Conservation (phyloP, 176 grass and related monocot species). For the Aegilops speltoides region DNA sequence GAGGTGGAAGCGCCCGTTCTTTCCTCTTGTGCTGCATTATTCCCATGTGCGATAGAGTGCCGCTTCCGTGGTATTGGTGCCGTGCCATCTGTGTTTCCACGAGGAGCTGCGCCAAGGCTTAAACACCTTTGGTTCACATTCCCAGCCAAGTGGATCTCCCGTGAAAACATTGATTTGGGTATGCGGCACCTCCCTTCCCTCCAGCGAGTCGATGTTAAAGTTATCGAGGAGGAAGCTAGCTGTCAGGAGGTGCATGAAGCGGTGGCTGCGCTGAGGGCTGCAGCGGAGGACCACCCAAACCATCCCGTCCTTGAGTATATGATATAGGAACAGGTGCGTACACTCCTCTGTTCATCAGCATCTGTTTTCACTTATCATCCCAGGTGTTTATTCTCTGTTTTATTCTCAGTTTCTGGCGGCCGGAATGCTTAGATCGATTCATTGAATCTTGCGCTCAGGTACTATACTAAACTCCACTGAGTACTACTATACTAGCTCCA, state of each 20-base stretch:
- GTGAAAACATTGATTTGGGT: background rate
- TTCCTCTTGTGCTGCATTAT: background rate
- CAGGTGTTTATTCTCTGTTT: too few relatives aligned
- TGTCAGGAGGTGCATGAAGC: background rate
- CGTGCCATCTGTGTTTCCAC: background rate
- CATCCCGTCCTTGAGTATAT: background rate
- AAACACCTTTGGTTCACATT: rapidly evolving
- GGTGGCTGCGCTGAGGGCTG: background rate
- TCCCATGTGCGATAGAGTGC: background rate
- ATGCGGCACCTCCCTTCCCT: background rate
- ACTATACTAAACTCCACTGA: too few relatives aligned
- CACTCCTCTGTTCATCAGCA: too few relatives aligned
- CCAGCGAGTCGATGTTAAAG: rapidly evolving
- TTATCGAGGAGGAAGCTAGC: background rate
- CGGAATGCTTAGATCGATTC: too few relatives aligned
- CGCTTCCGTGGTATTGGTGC: rapidly evolving
- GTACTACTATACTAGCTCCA: too few relatives aligned
- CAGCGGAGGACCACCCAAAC: background rate
- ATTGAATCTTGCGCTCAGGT: too few relatives aligned
- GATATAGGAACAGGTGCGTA: too few relatives aligned
- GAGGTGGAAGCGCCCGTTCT: too few relatives aligned
- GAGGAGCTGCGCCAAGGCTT: background rate
- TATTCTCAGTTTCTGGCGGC: too few relatives aligned
- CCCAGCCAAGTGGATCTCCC: background rate
- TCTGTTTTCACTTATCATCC: too few relatives aligned